Evolutionary conservation across 371 early-diverging fungal genomes (phyloP).

Genomic region (Phascolomyces articulosus): DNA sequence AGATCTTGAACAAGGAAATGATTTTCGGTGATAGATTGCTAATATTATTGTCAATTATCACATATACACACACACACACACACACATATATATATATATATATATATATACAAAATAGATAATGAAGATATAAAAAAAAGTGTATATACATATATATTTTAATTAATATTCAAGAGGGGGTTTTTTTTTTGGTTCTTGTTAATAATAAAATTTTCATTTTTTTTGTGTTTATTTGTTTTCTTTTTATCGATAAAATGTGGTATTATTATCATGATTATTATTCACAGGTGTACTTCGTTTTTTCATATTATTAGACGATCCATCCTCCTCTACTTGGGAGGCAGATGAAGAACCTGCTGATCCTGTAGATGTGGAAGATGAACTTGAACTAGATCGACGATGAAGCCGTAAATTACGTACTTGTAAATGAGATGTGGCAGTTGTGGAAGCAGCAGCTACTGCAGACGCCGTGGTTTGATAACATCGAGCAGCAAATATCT

Average conservation of each 20-base stretch:
- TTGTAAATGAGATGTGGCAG: constrained; percentile 24
- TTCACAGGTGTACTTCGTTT: constrained; percentile 17
- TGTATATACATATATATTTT: too few relatives aligned
- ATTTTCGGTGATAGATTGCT: not conserved
- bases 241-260: constrained; percentile 3
- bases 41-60: too few relatives aligned
- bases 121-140: too few relatives aligned
- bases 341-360: constrained; percentile 10
- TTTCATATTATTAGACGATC: constrained; percentile 17
- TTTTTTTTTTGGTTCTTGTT: not conserved
- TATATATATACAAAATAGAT: too few relatives aligned
- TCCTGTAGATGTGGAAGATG: constrained; percentile 31
- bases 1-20: constrained; percentile 13
- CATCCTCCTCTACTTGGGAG: constrained; percentile 13
- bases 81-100: too few relatives aligned
- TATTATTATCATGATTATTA: constrained; percentile 9
- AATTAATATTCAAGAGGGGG: too few relatives aligned
- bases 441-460: constrained; percentile 4
- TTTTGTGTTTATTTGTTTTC: not conserved
- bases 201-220: not conserved
- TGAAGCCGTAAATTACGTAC: constrained; percentile 26
- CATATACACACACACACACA: too few relatives aligned
- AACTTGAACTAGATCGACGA: constrained; percentile 42
- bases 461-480: constrained; percentile 4
- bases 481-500: constrained; percentile 11